Evolutionary conservation across 2,329 filamentous ascomycete species (phyloP).

Genomic region (Fragosphaeria purpurea): DNA sequence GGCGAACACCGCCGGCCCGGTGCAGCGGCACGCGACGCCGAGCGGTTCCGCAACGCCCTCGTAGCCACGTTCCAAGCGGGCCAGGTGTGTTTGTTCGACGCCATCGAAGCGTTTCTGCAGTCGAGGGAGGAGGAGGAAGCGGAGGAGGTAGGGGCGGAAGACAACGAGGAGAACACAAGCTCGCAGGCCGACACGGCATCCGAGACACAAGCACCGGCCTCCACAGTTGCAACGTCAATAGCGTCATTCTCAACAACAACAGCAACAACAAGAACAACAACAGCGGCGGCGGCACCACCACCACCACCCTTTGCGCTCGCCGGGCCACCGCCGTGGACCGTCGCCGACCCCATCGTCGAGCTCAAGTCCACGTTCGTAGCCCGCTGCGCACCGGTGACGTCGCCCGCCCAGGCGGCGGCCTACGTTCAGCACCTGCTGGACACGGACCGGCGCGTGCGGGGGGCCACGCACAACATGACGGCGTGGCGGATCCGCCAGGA

Average conservation of each 20-base stretch:
- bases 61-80: conserved; percentile 60
- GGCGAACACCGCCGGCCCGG: conserved; percentile 47
- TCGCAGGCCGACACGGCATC: conserved; percentile 25
- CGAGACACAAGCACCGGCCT: neutral
- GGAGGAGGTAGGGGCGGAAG: conserved; percentile 12
- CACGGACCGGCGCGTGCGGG: conserved; percentile 74
- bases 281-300: no score
- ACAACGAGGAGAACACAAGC: conserved; percentile 8
- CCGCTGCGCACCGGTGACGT: conserved; percentile 59
- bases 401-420: conserved; percentile 57
- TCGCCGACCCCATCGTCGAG: conserved; percentile 66
- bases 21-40: conserved; percentile 61
- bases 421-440: conserved; percentile 68
- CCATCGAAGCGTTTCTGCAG: conserved; percentile 64
- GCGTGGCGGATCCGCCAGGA: conserved; percentile 70
- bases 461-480: conserved; percentile 89
- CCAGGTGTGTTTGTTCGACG: conserved; percentile 78
- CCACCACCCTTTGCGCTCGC: neutral
- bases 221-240: neutral
- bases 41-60: conserved; percentile 57
- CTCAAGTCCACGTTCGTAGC: conserved; percentile 85
- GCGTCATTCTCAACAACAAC: no score
- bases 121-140: conserved; percentile 23
- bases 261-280: no score
- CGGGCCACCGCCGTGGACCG: conserved; percentile 50